Percentiles rank a stretch among this genome's conserved stretches.
phyloP scores from a whole-genome alignment of 2,329 filamentous ascomycete genomes.

The Colletotrichum viniferum region DNA sequence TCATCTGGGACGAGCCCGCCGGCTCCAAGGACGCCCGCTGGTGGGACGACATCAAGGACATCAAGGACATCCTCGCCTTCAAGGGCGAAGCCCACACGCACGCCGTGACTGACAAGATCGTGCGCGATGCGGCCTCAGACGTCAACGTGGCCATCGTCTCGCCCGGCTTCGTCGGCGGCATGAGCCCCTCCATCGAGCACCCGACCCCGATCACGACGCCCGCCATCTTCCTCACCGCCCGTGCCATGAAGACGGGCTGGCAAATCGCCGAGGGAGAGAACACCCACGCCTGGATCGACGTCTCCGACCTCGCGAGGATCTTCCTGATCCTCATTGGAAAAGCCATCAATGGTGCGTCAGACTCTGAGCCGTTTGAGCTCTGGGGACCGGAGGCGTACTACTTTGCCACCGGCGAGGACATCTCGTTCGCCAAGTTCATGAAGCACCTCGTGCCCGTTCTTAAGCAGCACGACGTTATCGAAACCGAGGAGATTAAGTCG shows the following conservation, averaged over 20 bases:
- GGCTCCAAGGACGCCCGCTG: slow-evolving; percentile 6
- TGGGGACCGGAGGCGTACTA: slow-evolving; percentile 3
- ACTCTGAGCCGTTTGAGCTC: neutral
- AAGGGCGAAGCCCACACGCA: slow-evolving; percentile 7
- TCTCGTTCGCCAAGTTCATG: slow-evolving; percentile 1
- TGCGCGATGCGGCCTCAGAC: neutral
- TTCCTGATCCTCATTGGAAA: slow-evolving; percentile 1
- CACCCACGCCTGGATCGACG: slow-evolving; percentile 9
- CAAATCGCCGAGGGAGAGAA: slow-evolving; percentile 4
- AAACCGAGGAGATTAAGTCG: neutral
- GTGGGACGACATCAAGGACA: slow-evolving; percentile 7
- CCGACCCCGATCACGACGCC: slow-evolving; percentile 21
- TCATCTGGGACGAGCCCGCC: slow-evolving; percentile 9
- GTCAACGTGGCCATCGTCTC: slow-evolving; percentile 13
- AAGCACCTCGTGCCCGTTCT: neutral
- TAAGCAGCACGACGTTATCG: neutral
- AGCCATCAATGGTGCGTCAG: neutral
- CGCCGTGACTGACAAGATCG: slow-evolving; percentile 4
- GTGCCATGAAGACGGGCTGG: slow-evolving; percentile 10
- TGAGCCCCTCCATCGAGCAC: slow-evolving; percentile 22
- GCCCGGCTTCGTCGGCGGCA: slow-evolving; percentile 23
- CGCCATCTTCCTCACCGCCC: slow-evolving; percentile 11
- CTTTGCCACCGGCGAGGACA: neutral
- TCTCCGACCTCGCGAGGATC: neutral
- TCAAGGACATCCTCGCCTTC: neutral